Evolutionary conservation across 2,329 filamentous ascomycete genomes (phyloP).

Genomic region (Pseudocercospora macadamiae): DNA sequence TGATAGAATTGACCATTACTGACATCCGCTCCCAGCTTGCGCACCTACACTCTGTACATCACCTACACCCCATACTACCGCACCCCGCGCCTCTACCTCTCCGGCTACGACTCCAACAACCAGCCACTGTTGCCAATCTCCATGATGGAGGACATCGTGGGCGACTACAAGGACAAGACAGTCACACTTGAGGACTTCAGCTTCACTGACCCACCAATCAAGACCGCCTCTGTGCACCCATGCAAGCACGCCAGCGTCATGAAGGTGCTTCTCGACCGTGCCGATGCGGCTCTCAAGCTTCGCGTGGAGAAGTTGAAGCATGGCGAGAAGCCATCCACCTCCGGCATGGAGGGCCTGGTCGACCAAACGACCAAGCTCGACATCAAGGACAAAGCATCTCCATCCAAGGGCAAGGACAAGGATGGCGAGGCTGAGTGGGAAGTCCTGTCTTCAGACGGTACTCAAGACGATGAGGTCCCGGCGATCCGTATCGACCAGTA

Average conservation of each 20-base stretch:
- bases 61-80: constrained; percentile 97
- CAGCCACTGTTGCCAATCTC: constrained; percentile 76
- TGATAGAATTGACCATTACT: too few relatives aligned
- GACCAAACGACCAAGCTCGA: constrained; percentile 68
- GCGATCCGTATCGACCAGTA: constrained; percentile 89
- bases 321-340: constrained; percentile 53
- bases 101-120: constrained; percentile 72
- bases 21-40: constrained; percentile 51
- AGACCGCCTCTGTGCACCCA: constrained; percentile 95
- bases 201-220: constrained; percentile 86
- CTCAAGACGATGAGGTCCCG: constrained; percentile 70
- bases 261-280: constrained; percentile 94
- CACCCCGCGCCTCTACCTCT: constrained; percentile 92
- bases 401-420: constrained; percentile 45
- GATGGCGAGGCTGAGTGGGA: constrained; percentile 65
- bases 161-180: constrained; percentile 97
- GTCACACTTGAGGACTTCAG: constrained; percentile 97
- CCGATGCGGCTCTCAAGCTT: constrained; percentile 88
- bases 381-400: constrained; percentile 60
- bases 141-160: constrained; percentile 97
- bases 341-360: constrained; percentile 81
- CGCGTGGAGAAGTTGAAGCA: constrained; percentile 76
- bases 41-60: constrained; percentile 98
- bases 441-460: constrained; percentile 55
- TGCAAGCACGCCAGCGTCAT: constrained; percentile 98